A percentile compares a stretch with the other conserved stretches of the same genome.
Conservation (phyloP, 768 basidiomycete genomes). For the Lactifluus piperatus region DNA sequence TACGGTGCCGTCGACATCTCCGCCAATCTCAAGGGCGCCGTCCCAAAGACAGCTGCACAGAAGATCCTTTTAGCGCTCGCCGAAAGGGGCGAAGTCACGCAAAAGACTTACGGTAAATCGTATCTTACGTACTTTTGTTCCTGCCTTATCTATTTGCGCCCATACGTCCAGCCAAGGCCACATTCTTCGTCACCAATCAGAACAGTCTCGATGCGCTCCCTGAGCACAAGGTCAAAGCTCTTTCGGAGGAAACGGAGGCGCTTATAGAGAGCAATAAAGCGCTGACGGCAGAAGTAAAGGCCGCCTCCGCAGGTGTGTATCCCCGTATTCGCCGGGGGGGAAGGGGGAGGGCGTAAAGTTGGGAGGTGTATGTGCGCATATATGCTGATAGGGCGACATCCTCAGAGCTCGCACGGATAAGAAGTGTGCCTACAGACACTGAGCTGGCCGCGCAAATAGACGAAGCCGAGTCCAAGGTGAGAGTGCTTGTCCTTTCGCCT, state of each 20-base stretch:
- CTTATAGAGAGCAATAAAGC: constrained; percentile 53
- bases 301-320: constrained; percentile 36
- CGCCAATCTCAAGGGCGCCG: constrained; percentile 83
- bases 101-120: constrained; percentile 71
- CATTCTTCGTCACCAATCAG: constrained; percentile 84
- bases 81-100: constrained; percentile 75
- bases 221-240: constrained; percentile 45
- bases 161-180: constrained; percentile 57
- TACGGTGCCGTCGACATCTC: constrained; percentile 88
- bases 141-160: background rate
- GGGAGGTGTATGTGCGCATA: constrained; percentile 3
- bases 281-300: constrained; percentile 43
- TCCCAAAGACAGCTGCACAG: constrained; percentile 75
- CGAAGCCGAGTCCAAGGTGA: constrained; percentile 46
- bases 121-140: background rate
- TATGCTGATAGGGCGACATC: background rate
- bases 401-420: constrained; percentile 58
- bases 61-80: constrained; percentile 76
- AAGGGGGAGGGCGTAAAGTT: background rate
- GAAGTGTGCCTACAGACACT: constrained; percentile 56
- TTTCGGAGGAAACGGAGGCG: constrained; percentile 50
- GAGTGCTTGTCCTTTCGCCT: constrained; percentile 21
- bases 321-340: too few relatives aligned
- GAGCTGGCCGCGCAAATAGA: constrained; percentile 51
- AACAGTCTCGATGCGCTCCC: constrained; percentile 57